Evolutionary conservation across 1,139 yeast species (phyloP), one percentile per base, ranked within the genome.

Genomic region (Sugiyamaella xylanicola): DNA sequence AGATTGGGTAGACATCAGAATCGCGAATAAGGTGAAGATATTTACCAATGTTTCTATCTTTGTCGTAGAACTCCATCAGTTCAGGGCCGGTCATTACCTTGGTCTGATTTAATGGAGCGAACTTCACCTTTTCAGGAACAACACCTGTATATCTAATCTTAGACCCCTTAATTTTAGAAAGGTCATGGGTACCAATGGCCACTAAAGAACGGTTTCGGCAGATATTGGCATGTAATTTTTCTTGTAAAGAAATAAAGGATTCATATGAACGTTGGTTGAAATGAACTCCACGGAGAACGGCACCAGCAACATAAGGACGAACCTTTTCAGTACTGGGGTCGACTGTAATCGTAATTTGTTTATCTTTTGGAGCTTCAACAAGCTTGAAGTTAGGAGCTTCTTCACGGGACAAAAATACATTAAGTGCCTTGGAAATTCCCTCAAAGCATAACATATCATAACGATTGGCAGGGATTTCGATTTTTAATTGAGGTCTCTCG

Each of bases 171-270:
- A 93, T 77, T 52, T 87, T 83, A 71, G 89, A 96, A 60, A 87
- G 77, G 74, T 95, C 98, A 71, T 95, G 99, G 57, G 99, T 95
- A 66, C 99, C 99, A 79, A 92, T 91, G 57, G 99, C 98, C 54
- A 93, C 99, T 67, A 95, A 81, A 44, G 97, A 86, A 79, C 99
- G 87, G 74, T 92, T 88, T 78, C 99, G 92, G 74, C 99, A 93
- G 69, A 95, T 78, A 73, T 95, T 95, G 59, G 95, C 79, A 76
- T 95, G 99, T 64, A 95, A 80, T 74, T 95, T 95, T 73, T 95
- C 99, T 76, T 95, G 99, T 65, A 95, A 79, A 29, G 96, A 86
- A 69, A 95, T 93, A 78, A 95, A 95, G 3, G 98, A 92, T 58
- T 89, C 96, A 72, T 95, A 95, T 29, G 88, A 78, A 72, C 95